Evolutionary conservation across 1,139 yeast species (phyloP).

Genomic region (Taphrina sp.): DNA sequence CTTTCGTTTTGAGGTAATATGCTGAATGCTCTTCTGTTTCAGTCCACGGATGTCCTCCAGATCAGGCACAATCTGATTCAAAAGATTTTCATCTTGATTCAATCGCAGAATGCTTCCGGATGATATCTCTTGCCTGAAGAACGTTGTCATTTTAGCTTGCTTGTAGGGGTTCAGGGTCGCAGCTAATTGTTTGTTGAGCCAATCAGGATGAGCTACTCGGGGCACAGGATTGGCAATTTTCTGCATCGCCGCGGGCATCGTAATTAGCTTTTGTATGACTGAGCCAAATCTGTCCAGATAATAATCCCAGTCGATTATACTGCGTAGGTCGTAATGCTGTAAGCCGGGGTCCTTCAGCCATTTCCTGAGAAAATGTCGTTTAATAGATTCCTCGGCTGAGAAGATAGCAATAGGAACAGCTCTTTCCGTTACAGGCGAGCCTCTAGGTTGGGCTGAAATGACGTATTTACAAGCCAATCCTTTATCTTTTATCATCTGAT

Average conservation of each 20-base stretch:
- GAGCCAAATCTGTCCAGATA: slow-evolving; percentile 89
- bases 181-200: slow-evolving; percentile 73
- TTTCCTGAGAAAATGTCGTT: slow-evolving; percentile 65
- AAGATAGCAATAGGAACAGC: slow-evolving; percentile 96
- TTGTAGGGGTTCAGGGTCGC: slow-evolving; percentile 64
- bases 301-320: slow-evolving; percentile 89
- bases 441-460: slow-evolving; percentile 77
- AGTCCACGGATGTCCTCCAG: slow-evolving; percentile 49
- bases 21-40: too few relatives aligned
- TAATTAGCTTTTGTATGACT: slow-evolving; percentile 88
- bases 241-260: slow-evolving; percentile 97
- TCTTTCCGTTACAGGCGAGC: slow-evolving; percentile 91
- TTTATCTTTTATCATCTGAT: slow-evolving; percentile 93
- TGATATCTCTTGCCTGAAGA: slow-evolving; percentile 45
- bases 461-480: slow-evolving; percentile 95
- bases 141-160: slow-evolving; percentile 59
- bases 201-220: slow-evolving; percentile 88
- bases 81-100: slow-evolving; percentile 16
- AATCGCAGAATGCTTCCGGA: not conserved
- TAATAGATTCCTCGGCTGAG: slow-evolving; percentile 68
- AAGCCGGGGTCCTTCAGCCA: slow-evolving; percentile 83
- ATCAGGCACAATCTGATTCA: slow-evolving; percentile 31
- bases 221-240: slow-evolving; percentile 91
- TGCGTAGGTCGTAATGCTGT: slow-evolving; percentile 82
- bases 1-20: slow-evolving; percentile 35